Percentiles rank a stretch among this genome's conserved stretches.
phyloP scores from a whole-genome alignment of 805 yeast species.

The Pichia paraexigua region DNA sequence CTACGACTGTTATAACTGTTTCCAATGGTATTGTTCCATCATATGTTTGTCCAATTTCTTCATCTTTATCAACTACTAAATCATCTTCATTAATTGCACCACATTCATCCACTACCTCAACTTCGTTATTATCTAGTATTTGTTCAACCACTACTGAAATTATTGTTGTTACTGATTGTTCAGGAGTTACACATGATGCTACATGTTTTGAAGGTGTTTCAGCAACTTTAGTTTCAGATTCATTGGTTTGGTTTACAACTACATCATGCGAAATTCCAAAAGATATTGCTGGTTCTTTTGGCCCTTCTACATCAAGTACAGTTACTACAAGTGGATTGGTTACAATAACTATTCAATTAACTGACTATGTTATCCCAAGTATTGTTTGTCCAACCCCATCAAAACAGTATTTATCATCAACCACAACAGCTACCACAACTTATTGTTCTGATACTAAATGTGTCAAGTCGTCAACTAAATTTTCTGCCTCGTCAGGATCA shows the following conservation, averaged over 20 bases:
- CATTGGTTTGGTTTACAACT: constrained; percentile 6
- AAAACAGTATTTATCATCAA: not conserved
- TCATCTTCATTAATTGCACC: not conserved
- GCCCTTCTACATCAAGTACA: constrained; percentile 1
- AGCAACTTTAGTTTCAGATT: constrained; percentile 6
- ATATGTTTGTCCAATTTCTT: constrained; percentile 7
- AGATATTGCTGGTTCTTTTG: constrained; percentile 9
- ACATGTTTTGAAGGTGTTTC: constrained; percentile 7
- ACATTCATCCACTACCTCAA: constrained; percentile 2
- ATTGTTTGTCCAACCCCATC: constrained; percentile 4
- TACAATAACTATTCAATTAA: not conserved
- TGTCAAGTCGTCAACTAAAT: constrained; percentile 1
- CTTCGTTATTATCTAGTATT: constrained; percentile 1
- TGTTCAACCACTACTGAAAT: not conserved
- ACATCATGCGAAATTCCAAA: constrained; percentile 4
- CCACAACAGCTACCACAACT: not conserved
- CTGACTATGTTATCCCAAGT: constrained; percentile 5
- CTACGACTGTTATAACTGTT: constrained; percentile 1
- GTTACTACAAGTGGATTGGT: not conserved
- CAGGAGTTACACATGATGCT: not conserved
- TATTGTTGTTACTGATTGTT: constrained; percentile 1
- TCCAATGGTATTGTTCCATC: constrained; percentile 1
- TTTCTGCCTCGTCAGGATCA: not conserved
- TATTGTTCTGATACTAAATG: not conserved
- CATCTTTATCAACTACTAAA: constrained; percentile 3